Evolutionary conservation across 768 basidiomycete species (phyloP), one percentile per base, ranked within the genome.

Genomic region (Pilatotrama ljubarskyi): DNA sequence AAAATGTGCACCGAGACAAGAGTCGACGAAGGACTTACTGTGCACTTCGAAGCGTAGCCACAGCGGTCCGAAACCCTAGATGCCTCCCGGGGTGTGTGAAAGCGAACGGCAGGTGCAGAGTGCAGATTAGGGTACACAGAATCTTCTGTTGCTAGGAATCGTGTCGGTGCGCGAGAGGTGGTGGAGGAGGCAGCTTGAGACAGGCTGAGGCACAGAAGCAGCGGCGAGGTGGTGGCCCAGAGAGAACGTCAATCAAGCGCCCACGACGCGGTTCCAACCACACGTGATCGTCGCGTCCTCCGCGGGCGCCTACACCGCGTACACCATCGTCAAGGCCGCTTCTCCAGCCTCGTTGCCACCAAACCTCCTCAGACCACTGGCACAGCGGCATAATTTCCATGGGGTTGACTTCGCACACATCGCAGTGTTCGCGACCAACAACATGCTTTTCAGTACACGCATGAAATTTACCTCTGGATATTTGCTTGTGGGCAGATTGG

Each of bases 211-310:
- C 25, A 40, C 25, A 22, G 40, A 17, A 3, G 20, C 13, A 50
- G 20, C 20, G 7, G 6, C 20, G 26, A 32, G 55, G 38, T 49
- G 26, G 55, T 49, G 46, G 55, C 47, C 49, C 36, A 17, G 26
- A n/a, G 11, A 9, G 40, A 38, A 32, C 17, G 38, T n/a, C 20
- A 32, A 22, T 40, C 35, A 47, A 41, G 58, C 58, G 58, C 58
- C 25, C 43, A 38, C 37, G 44, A 59, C 58, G 58, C 58, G 58
- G 49, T 42, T 52, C 32, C 58, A 59, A 52, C 36, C 26, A 17
- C 58, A 59, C 58, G 58, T 59, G 58, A 59, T 47, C 58, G 58
- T 59, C 58, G 58, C 51, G 58, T 59, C 51, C 14, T 24, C 26
- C 5, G 17, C 15, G 38, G 38, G 37, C 37, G 20, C n/a, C 5